A percentile compares a stretch with the other conserved stretches of the same genome.
Evolutionary conservation across 2,329 filamentous ascomycete genomes (phyloP).

Genomic region (Talaromyces rugulosus): DNA sequence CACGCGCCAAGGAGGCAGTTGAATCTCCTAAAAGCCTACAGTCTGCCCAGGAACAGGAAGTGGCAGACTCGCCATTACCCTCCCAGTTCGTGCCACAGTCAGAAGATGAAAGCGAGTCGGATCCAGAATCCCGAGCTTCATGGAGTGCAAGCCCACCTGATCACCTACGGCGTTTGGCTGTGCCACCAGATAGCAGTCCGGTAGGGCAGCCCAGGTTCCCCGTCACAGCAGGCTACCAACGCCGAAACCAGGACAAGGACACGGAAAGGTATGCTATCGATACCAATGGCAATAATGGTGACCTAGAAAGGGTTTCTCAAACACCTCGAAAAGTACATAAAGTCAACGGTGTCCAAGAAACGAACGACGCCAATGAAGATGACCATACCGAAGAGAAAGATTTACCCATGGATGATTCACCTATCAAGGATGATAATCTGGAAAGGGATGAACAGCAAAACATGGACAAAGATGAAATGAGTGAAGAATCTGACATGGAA

Average conservation of each 20-base stretch:
- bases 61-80: background rate
- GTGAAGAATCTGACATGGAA: slow-evolving; percentile 34
- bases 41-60: background rate
- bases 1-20: slow-evolving; percentile 8
- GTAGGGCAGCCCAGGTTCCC: background rate
- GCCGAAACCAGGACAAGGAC: background rate
- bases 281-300: background rate
- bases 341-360: background rate
- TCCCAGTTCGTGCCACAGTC: slow-evolving; percentile 15
- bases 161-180: slow-evolving; percentile 3
- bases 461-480: slow-evolving; percentile 13
- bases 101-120: slow-evolving; percentile 15
- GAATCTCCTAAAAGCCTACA: slow-evolving; percentile 6
- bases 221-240: background rate
- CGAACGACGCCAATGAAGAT: background rate
- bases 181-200: background rate
- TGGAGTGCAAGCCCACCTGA: slow-evolving; percentile 19
- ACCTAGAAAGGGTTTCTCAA: background rate
- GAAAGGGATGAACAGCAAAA: slow-evolving; percentile 5
- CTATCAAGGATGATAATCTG: background rate
- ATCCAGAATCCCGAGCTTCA: background rate
- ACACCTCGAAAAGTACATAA: background rate
- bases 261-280: background rate
- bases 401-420: background rate
- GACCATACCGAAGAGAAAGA: background rate